Base-by-base conservation (phyloP, 495 filamentous ascomycete genomes). In the Bathelium albidoporum region DNA sequence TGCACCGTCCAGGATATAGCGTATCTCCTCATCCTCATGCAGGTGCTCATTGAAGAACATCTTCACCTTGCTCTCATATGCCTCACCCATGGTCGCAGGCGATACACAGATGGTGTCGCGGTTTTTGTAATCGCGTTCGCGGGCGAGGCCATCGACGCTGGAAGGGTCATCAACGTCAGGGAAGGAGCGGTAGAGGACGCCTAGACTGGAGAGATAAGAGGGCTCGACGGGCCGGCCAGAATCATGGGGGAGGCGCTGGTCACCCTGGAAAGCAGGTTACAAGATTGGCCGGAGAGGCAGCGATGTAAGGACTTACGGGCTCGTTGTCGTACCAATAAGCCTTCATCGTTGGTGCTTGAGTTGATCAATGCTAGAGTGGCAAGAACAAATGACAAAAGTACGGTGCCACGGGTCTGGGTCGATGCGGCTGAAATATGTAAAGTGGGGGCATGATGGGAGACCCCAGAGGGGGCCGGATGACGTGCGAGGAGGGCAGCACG, bases 11-110 rank as follows among this genome's bases (percentile, higher is more conserved):
- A 91, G 79, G 68, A 98, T 89, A 71, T 97, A 98, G n/a, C 94
- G 82, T 64, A 98, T 98, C 83, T 98, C 94, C 80, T 98, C 94
- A 71, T 97, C 95, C 78, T 98, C 94, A 69, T 98, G 94, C 68
- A 97, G 76, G 75, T 98, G 94, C 80, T 98, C 94, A 52, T 87
- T 73, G 79, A 97, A 97, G 79, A 98, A 98, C 64, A 73, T 83
- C 77, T 89, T 90, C 64, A 98, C 89, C 72, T 97, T 97, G 64
- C 85, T 82, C 77, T 98, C 94, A 76, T 92, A 93, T 32, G 82
- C 75, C 45, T 81, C 87, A 60, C 93, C 92, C 90, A 97, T 91
- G 62, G 83, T 87, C 65, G 82, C 81, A 0, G 91, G 92, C 24
- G 90, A 93, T n/a, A 97, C 88, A 65, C 81, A 86, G 71, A 97